Conservation (phyloP, 139 green algal genomes). For the Closterium sp. region DNA sequence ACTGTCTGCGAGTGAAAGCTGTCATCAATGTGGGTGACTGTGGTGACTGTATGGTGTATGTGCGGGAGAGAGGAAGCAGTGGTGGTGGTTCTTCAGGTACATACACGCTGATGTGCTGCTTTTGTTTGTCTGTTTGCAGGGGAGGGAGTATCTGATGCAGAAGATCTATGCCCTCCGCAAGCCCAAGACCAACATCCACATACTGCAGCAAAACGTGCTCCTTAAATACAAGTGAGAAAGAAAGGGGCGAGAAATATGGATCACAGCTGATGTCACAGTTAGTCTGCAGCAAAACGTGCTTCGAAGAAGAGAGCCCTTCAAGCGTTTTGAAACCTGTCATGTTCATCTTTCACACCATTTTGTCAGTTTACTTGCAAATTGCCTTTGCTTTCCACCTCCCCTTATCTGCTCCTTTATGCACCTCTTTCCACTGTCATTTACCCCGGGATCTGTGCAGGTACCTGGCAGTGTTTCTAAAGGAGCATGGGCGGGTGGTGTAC, state of each 20-base stretch:
- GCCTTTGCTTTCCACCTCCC: too few species aligned
- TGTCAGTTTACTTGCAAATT: too few species aligned
- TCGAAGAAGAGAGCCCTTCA: conserved; percentile 8
- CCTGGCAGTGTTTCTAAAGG: conserved; percentile 50
- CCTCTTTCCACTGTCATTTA: not conserved
- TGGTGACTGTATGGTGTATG: too few species aligned
- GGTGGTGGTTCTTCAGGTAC: not conserved
- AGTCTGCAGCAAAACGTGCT: conserved; percentile 91
- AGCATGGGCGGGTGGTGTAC: conserved; percentile 50
- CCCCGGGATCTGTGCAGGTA: conserved; percentile 44
- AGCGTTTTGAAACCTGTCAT: too few species aligned
- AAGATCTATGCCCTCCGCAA: conserved; percentile 82
- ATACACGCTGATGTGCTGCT: not conserved
- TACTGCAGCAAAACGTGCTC: conserved; percentile 89
- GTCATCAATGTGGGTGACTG: conserved; percentile 56
- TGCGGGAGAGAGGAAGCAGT: too few species aligned
- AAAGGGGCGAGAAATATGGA: too few species aligned
- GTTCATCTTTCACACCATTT: too few species aligned
- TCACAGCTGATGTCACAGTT: too few species aligned
- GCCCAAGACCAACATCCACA: conserved; percentile 93
- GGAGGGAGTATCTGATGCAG: conserved; percentile 74
- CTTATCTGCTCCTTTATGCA: too few species aligned
- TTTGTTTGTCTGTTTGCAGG: conserved; percentile 42
- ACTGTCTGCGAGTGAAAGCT: conserved; percentile 79
- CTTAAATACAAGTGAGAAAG: conserved; percentile 75